Evolutionary conservation across 2,329 filamentous ascomycete species (phyloP), one percentile per base, ranked within the genome.

Genomic region (Aspergillus hiratsukae): DNA sequence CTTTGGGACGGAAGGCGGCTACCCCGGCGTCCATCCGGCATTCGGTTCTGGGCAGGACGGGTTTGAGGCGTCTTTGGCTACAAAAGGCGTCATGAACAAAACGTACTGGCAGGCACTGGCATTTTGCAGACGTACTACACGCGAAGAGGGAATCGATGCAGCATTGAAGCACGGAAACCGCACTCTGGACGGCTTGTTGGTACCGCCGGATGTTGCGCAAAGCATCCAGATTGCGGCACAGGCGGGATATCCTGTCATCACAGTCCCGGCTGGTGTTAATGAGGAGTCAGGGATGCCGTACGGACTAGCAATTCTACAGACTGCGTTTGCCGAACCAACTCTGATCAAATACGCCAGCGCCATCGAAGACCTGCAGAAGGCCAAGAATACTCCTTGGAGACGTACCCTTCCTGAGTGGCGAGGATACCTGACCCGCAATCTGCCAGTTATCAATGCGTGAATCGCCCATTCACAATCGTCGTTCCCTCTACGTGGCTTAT

Each of bases 191-290:
- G 88, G 82, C 1, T 76, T 91, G 2, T 76, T 92, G 1, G 85
- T 89, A 0, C 88, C 88, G 4, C 79, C 87, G 0, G 84, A 88
- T 65, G 85, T 87, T 3, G 87, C 81, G 0, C 86, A 89, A 69
- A 82, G 83, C 3, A 84, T 84, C 59, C 84, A 89, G 71, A 82
- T 89, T 57, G 85, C 87, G 0, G 88, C 89, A 0, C 87, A 91
- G 72, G 89, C 88, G 4, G 87, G 88, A 0, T 91, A 91, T 66
- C 88, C 88, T 0, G 80, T 89, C 66, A 78, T 91, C 51, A 89
- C 87, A 0, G 68, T 91, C 1, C 88, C 88, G 0, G 85, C 80
- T 0, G 85, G 85, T 1, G 74, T 84, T 5, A 77, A 81, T 61
- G 62, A 71, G 8, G 72, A 60, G 11, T 81, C 79, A 3, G 82